Percentiles rank a stretch among this genome's conserved stretches.
Evolutionary conservation across 1,139 yeast species (phyloP).

Genomic region (Yamadazyma dendronema): DNA sequence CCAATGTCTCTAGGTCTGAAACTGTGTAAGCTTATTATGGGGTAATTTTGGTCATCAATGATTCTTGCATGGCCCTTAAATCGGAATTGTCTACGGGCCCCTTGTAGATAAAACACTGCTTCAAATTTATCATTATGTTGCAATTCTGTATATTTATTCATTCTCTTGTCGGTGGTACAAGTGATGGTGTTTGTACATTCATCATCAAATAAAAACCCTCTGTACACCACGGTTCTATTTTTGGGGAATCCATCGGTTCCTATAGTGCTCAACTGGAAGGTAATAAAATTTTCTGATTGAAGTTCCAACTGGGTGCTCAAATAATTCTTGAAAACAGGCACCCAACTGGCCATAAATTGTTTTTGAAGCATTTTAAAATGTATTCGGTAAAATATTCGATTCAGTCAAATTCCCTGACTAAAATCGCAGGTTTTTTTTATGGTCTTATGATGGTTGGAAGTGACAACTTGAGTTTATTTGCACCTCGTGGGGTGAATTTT

Average conservation of each 20-base stretch:
- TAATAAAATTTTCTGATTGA: constrained; percentile 43
- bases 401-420: neutral
- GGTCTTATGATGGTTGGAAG: constrained; percentile 11
- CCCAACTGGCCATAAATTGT: constrained; percentile 72
- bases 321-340: constrained; percentile 56
- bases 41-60: constrained; percentile 33
- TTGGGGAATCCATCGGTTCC: constrained; percentile 57
- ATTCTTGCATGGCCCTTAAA: constrained; percentile 64
- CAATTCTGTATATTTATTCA: constrained; percentile 60
- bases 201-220: constrained; percentile 77
- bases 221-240: constrained; percentile 66
- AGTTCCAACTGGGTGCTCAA: constrained; percentile 40
- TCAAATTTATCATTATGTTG: constrained; percentile 55
- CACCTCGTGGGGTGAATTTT: constrained; percentile 12
- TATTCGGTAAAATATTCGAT: neutral
- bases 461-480: constrained; percentile 2
- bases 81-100: constrained; percentile 64
- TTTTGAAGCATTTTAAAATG: constrained; percentile 22
- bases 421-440: neutral
- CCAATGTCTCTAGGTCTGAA: constrained; percentile 20
- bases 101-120: constrained; percentile 72
- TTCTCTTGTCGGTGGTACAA: constrained; percentile 71
- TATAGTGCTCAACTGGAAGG: constrained; percentile 71
- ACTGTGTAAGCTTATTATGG: constrained; percentile 32
- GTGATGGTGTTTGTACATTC: constrained; percentile 65